Conservation (phyloP, 495 filamentous ascomycete species). For the Neurospora sp. region DNA sequence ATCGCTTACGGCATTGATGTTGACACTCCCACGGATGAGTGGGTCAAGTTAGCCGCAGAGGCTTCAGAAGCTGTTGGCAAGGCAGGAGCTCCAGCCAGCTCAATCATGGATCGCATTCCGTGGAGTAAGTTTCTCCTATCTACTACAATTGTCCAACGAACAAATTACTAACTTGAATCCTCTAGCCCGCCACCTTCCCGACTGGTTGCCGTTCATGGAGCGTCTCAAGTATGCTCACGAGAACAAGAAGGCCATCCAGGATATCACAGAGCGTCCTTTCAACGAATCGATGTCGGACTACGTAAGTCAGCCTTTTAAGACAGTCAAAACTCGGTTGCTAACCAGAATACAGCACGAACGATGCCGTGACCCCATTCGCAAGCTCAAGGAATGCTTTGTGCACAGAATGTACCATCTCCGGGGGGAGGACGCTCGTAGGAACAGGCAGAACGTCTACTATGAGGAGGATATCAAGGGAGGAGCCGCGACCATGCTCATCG, state of each 20-base stretch:
- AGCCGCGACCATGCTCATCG: conserved; percentile 39
- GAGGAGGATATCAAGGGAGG: conserved; percentile 41
- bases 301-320: conserved; percentile 5
- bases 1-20: conserved; percentile 39
- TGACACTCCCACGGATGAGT: conserved; percentile 27
- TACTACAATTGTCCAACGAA: background rate
- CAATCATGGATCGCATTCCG: conserved; percentile 38
- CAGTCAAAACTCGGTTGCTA: background rate
- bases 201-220: conserved; percentile 34
- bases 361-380: background rate
- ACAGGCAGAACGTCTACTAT: conserved; percentile 24
- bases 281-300: conserved; percentile 17
- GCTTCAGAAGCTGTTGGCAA: conserved; percentile 32
- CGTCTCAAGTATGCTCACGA: conserved; percentile 26
- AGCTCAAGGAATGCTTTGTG: background rate
- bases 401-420: background rate
- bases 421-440: background rate
- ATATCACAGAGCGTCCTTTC: conserved; percentile 21
- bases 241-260: conserved; percentile 27
- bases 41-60: conserved; percentile 35
- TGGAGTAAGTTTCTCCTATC: conserved; percentile 13
- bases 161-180: background rate
- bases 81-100: conserved; percentile 34
- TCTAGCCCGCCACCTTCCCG: conserved; percentile 28
- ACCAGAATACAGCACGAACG: background rate